Conservation (phyloP, 768 basidiomycete species). For the Suillus lakei region DNA sequence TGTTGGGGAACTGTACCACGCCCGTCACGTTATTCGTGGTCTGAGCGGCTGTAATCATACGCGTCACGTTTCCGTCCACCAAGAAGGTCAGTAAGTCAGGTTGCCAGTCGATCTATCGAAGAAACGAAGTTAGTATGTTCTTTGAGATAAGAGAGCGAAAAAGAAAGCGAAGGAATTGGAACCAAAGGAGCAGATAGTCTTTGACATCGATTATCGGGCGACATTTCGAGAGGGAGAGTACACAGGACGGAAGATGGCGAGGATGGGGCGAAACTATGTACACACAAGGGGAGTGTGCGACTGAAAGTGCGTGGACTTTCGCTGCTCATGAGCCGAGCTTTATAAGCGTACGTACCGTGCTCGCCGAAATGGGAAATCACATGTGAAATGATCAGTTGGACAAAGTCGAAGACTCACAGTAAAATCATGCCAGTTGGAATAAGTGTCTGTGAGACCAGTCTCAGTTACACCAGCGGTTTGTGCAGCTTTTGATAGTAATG, state of each 20-base stretch:
- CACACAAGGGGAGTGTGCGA: neutral
- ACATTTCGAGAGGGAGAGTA: neutral
- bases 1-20: constrained; percentile 69
- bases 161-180: neutral
- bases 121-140: neutral
- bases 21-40: constrained; percentile 55
- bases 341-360: neutral
- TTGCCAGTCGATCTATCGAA: constrained; percentile 77
- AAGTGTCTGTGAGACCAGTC: constrained; percentile 64
- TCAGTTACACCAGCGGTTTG: constrained; percentile 52
- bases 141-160: neutral
- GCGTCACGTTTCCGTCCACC: constrained; percentile 73
- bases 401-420: constrained; percentile 51
- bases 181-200: neutral
- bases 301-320: neutral
- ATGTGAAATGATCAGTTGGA: neutral
- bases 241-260: neutral
- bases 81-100: constrained; percentile 66
- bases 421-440: constrained; percentile 73
- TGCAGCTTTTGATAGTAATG: constrained; percentile 28
- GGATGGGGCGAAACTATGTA: neutral
- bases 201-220: neutral
- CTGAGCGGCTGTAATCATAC: constrained; percentile 67
- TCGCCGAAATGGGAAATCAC: neutral
- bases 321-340: neutral